Percentiles rank a stretch among this genome's conserved stretches.
phyloP scores from a whole-genome alignment of 1,284 basidiomycete species.

The Marasmius tenuissimus region DNA sequence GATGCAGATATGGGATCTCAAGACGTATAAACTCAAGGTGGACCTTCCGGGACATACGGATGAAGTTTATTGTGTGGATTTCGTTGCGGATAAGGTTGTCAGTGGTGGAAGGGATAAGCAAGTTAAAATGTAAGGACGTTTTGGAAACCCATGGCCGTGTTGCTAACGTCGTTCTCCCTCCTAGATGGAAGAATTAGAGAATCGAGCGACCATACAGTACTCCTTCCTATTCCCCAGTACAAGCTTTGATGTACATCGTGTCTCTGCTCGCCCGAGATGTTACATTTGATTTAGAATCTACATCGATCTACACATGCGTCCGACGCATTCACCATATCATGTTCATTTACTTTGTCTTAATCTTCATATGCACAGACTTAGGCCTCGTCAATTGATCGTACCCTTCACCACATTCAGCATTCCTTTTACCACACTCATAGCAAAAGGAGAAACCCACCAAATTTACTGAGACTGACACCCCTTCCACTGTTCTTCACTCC shows the following conservation, averaged over 20 bases:
- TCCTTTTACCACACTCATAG: background rate
- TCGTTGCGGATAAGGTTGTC: slow-evolving; percentile 96
- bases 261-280: no score
- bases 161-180: background rate
- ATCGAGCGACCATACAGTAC: background rate
- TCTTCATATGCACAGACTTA: slow-evolving; percentile 54
- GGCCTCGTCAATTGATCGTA: slow-evolving; percentile 61
- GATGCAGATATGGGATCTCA: slow-evolving; percentile 87
- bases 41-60: slow-evolving; percentile 97
- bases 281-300: no score
- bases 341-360: slow-evolving; percentile 31
- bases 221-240: no score
- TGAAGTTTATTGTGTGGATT: slow-evolving; percentile 98
- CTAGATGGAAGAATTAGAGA: slow-evolving; percentile 35
- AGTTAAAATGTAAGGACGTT: slow-evolving; percentile 65
- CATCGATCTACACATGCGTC: no score
- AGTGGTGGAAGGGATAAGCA: slow-evolving; percentile 83
- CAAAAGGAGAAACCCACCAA: slow-evolving; percentile 56
- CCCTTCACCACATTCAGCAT: slow-evolving; percentile 27
- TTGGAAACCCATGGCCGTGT: background rate
- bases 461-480: slow-evolving; percentile 86
- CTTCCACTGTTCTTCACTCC: slow-evolving; percentile 93
- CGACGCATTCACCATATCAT: no score
- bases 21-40: slow-evolving; percentile 90
- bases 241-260: no score